phyloP scores from a whole-genome alignment of 1,284 basidiomycete genomes.

The Malassezia globosa region DNA sequence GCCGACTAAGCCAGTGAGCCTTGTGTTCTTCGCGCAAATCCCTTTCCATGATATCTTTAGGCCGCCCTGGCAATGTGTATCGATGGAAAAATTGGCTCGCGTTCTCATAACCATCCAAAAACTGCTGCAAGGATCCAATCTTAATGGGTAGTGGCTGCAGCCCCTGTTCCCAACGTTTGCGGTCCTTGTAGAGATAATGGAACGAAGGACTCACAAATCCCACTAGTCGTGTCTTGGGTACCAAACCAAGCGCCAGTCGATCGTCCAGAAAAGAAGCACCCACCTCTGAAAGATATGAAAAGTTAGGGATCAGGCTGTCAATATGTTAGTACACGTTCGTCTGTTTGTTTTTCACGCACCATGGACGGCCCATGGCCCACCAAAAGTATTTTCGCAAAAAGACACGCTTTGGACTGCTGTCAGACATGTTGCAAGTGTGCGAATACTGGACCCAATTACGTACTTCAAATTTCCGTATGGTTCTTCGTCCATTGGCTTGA shows the following conservation, averaged over 20 bases:
- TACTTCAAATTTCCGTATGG: conserved; percentile 45
- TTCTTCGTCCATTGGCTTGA: conserved; percentile 46
- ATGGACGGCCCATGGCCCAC: conserved; percentile 46
- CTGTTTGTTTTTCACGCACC: conserved; percentile 8
- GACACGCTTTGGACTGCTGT: conserved; percentile 29
- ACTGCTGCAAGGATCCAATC: conserved; percentile 79
- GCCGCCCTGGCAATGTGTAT: conserved; percentile 75
- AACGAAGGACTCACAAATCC: conserved; percentile 56
- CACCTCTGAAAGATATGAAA: conserved; percentile 55
- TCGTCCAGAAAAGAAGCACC: conserved; percentile 74
- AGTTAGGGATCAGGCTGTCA: conserved; percentile 42
- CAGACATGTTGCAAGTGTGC: no score
- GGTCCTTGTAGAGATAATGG: conserved; percentile 35
- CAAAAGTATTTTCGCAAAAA: conserved; percentile 44
- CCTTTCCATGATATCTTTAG: conserved; percentile 50
- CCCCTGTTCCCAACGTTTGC: conserved; percentile 27
- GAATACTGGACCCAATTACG: no score
- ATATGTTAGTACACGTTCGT: no score
- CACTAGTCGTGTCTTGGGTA: conserved; percentile 73
- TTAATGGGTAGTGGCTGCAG: conserved; percentile 25
- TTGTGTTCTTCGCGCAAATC: conserved; percentile 71
- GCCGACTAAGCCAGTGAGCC: conserved; percentile 37
- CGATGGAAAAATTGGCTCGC: conserved; percentile 72
- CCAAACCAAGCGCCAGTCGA: conserved; percentile 64
- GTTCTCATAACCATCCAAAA: conserved; percentile 73